Base-by-base conservation (phyloP, 2,329 filamentous ascomycete species). In the Trichoderma hamatum region DNA sequence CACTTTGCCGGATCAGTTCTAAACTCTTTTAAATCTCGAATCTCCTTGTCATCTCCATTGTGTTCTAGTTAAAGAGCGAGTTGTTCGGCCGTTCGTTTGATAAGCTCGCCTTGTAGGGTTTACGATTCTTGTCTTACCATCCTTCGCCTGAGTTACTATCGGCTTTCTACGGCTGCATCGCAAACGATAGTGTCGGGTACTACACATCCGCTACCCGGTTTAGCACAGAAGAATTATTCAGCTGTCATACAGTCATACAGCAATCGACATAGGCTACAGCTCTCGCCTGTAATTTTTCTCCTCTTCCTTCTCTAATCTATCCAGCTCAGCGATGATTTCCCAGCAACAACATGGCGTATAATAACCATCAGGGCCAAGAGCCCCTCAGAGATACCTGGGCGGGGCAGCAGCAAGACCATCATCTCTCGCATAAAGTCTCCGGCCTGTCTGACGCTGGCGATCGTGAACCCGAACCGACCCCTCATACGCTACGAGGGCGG, bases 401-500 rank as follows among this genome's bases (percentile, higher is more conserved):
- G 30, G 39, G 59, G 59, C n/a, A 32, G 21, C 1, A 68, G 63
- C 30, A 70, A 26, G 34, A 24, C 51, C 73, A 72, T 14, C 56
- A 72, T 54, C 72, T 80, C 49, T 74, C 71, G 51, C 79, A 80
- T 69, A 74, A 74, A 43, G 72, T 76, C 52, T 81, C 80, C 43
- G 78, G 73, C 71, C 69, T 80, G 70, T 78, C 79, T 36, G 73
- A 79, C n/a, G 73, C 77, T 67, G 76, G 71, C 69, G 78, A 80
- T 26, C 70, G 69, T 9, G 69, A 71, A 9, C 16, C 16, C 14
- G 43, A 70, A 19, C 39, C 19, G 6, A 30, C 71, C 51, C 64
- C 72, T 7, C 71, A 72, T 51, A 70, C 76, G 5, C 70, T 80
- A 34, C 77, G 78, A 9, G 77, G 76, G 19, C 70, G 70, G 46